A percentile compares a stretch with the other conserved stretches of the same genome.
Evolutionary conservation across 495 filamentous ascomycete species (phyloP).

Genomic region (Ramalina intermedia): DNA sequence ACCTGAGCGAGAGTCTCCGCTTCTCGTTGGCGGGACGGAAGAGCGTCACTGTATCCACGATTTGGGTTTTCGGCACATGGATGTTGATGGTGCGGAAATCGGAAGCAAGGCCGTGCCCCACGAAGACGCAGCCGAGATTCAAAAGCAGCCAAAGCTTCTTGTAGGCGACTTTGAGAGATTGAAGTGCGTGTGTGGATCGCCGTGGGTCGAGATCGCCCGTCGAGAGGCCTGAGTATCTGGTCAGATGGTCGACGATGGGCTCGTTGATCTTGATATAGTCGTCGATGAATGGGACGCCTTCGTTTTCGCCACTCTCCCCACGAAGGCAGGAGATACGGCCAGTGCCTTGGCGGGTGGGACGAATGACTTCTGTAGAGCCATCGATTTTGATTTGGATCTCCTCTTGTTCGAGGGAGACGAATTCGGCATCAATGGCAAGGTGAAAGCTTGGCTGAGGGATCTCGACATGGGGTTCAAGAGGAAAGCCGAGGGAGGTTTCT

Average conservation of each 20-base stretch:
- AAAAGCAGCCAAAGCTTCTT: slow-evolving; percentile 96
- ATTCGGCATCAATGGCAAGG: slow-evolving; percentile 88
- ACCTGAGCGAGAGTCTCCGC: slow-evolving; percentile 73
- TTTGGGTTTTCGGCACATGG: slow-evolving; percentile 77
- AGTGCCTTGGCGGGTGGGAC: slow-evolving; percentile 69
- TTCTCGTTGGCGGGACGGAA: slow-evolving; percentile 53
- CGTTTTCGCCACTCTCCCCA: slow-evolving; percentile 46
- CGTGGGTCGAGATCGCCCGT: slow-evolving; percentile 66
- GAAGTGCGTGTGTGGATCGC: slow-evolving; percentile 61
- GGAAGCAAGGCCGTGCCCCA: slow-evolving; percentile 81
- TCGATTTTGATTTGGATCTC: slow-evolving; percentile 90
- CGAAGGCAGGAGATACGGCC: slow-evolving; percentile 81
- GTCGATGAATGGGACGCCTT: slow-evolving; percentile 83
- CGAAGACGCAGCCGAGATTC: slow-evolving; percentile 84
- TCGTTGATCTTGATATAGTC: slow-evolving; percentile 90
- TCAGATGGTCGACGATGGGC: slow-evolving; percentile 90
- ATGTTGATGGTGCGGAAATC: slow-evolving; percentile 98
- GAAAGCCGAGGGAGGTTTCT: slow-evolving; percentile 28
- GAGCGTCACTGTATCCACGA: slow-evolving; percentile 81
- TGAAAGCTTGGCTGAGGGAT: slow-evolving; percentile 53
- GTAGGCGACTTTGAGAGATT: slow-evolving; percentile 81
- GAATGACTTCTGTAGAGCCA: slow-evolving; percentile 70
- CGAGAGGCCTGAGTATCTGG: slow-evolving; percentile 79
- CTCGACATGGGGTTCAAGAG: slow-evolving; percentile 47
- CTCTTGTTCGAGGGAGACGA: slow-evolving; percentile 76